These are phyloP conservation scores for Plasmodium adleri DNA, from an alignment of 169 alveolate species.

Conservation along the genomic window DNA sequence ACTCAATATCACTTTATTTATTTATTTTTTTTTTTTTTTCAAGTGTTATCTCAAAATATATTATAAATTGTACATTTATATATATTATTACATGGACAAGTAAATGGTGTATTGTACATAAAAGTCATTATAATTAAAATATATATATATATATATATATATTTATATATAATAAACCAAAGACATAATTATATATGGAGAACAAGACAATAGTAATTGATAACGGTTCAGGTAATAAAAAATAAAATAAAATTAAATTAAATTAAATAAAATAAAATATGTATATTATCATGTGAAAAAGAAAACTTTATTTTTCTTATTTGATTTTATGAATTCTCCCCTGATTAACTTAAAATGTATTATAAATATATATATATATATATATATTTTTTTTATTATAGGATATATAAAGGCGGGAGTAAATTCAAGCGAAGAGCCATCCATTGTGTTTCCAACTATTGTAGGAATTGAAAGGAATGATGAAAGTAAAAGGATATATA, in stretches of 20 bases:
- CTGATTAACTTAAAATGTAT: neutral
- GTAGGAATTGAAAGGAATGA: constrained; percentile 24
- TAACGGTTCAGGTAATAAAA: constrained; percentile 64
- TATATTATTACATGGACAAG: too few species aligned
- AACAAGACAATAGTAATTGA: constrained; percentile 60
- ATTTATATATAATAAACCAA: too few species aligned
- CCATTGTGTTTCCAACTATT: constrained; percentile 56
- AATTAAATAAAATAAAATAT: neutral
- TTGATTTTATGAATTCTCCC: too few species aligned
- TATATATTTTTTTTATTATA: constrained; percentile 5
- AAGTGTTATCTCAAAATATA: too few species aligned
- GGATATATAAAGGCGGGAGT: constrained; percentile 70
- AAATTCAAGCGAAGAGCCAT: constrained; percentile 18
- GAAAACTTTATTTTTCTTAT: too few species aligned
- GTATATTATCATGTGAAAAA: neutral
- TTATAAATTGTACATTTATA: too few species aligned
- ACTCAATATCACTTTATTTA: too few species aligned
- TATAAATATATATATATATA: neutral
- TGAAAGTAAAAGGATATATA: constrained; percentile 14
- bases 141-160: too few species aligned
- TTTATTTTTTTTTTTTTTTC: too few species aligned
- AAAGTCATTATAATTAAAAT: too few species aligned
- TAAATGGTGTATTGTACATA: too few species aligned
- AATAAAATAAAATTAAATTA: neutral
- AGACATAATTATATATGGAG: constrained; percentile 25